Conservation (phyloP, 2,329 filamentous ascomycete genomes). For the Phialophora macrospora region DNA sequence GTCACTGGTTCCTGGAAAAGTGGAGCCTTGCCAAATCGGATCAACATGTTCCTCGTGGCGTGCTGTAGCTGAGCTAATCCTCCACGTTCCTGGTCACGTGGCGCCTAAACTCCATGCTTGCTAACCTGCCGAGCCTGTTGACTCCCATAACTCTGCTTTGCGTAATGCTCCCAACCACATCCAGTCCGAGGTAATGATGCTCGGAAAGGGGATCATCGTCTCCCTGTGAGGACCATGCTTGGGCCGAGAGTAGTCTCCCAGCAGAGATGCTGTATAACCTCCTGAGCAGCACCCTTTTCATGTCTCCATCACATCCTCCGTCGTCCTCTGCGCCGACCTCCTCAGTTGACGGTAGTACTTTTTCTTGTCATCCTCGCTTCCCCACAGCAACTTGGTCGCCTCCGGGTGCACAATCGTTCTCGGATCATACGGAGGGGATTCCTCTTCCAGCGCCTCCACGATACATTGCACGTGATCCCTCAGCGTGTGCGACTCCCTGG, state of each 20-base stretch:
- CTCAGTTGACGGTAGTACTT: constrained; percentile 76
- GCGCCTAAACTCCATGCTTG: not conserved
- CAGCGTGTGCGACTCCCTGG: constrained; percentile 72
- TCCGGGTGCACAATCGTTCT: constrained; percentile 85
- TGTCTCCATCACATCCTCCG: constrained; percentile 23
- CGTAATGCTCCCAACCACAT: not conserved
- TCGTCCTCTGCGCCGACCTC: constrained; percentile 35
- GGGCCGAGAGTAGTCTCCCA: not conserved
- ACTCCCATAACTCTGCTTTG: not conserved
- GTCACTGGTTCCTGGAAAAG: constrained; percentile 28
- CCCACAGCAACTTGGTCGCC: constrained; percentile 86
- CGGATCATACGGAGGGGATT: constrained; percentile 85
- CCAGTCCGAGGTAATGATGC: not conserved
- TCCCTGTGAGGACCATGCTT: not conserved
- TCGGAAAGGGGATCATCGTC: not conserved
- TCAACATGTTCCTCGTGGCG: constrained; percentile 23
- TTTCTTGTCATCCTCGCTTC: constrained; percentile 76
- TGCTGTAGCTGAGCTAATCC: not conserved
- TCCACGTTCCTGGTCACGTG: not conserved
- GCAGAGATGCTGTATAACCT: not conserved
- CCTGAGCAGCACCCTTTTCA: not conserved
- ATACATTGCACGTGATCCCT: constrained; percentile 83
- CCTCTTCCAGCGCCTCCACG: constrained; percentile 81
- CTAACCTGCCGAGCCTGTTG: not conserved
- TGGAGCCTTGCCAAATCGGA: constrained; percentile 21